Base-by-base conservation (phyloP, 2,329 filamentous ascomycete genomes). In the Hymenoscyphus linearis region DNA sequence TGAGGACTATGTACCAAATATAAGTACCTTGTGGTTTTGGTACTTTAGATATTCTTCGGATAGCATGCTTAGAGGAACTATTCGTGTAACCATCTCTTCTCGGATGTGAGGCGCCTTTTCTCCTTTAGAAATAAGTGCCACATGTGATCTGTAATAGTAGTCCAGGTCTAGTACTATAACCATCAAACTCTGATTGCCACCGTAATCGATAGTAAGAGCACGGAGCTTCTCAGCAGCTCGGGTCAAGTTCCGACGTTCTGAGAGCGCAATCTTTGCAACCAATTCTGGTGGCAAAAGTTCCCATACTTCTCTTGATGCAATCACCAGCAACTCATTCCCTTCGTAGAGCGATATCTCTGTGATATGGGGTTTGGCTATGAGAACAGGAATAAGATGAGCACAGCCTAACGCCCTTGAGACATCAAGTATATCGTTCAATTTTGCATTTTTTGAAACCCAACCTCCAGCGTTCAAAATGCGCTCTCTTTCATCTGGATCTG, bases 341-440 rank as follows among this genome's bases (percentile, higher is more conserved):
- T 97, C 91, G 55, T 86, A 87, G 59, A 98, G 82, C 0, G 85
- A 89, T 64, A 93, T 80, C 65, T 92, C 88, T 67, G 84, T 83
- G 55, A 96, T 87, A 70, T 96, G 83, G 1, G 95, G 95, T 12
- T 92, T 91, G 14, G 96, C 93, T 74, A 96, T 93, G 34, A 99
- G 89, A 7, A 91, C 88, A 2, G 95, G 95, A 80, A 96, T 93
- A 72, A 96, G 81, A 66, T 96, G 90, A 53, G 93, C 89, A 74
- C 96, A 96, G 14, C 95, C 95, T 76, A 99, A 99, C 1, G 95
- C 93, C 53, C 95, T 85, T 26, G 93, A 98, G 9, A 98, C 92
- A 62, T 95, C 87, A 12, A 99, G 86, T 26, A 88, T 77, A 72
- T 99, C 95, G 70, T 99, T 98, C 56, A 99, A 80, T 72, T 91